Evolutionary conservation across 305 asterid species (phyloP).

Genomic region (Rubia occidens): DNA sequence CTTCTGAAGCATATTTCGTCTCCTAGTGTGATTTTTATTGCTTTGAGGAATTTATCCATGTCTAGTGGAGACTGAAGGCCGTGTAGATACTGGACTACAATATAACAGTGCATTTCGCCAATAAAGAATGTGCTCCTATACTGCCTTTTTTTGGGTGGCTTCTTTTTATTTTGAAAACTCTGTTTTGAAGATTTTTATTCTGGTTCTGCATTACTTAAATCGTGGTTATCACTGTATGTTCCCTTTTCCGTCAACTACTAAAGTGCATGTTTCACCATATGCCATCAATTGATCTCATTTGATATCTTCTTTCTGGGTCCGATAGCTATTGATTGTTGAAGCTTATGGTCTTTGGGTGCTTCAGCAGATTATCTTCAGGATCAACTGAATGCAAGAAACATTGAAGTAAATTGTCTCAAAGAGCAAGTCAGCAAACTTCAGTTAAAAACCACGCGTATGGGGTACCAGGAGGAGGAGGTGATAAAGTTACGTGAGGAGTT

Average conservation of each 20-base stretch:
- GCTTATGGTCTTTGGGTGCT: conserved; percentile 21
- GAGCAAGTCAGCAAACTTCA: conserved; percentile 48
- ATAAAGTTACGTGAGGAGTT: conserved; percentile 44
- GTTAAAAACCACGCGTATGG: conserved; percentile 38
- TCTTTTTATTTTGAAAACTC: not conserved
- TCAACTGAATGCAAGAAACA: conserved; percentile 58
- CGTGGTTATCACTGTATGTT: not conserved
- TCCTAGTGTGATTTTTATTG: not conserved
- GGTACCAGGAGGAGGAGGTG: conserved; percentile 39
- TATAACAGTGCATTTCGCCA: not conserved
- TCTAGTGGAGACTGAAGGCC: not conserved
- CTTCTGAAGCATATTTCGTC: not conserved
- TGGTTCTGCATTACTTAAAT: not conserved
- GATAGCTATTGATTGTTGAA: conserved; percentile 1
- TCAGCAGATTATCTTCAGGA: conserved; percentile 85
- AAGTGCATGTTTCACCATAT: not conserved
- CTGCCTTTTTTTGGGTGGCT: not conserved
- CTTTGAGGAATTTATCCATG: not conserved
- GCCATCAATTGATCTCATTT: not conserved
- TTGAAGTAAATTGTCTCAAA: conserved; percentile 33
- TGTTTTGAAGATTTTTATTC: not conserved
- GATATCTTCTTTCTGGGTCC: not conserved
- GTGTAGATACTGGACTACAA: not conserved
- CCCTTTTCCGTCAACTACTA: not conserved
- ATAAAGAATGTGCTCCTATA: not conserved